Evolutionary conservation across 2,329 filamentous ascomycete genomes (phyloP).

Genomic region (Neoascochyta sp.): DNA sequence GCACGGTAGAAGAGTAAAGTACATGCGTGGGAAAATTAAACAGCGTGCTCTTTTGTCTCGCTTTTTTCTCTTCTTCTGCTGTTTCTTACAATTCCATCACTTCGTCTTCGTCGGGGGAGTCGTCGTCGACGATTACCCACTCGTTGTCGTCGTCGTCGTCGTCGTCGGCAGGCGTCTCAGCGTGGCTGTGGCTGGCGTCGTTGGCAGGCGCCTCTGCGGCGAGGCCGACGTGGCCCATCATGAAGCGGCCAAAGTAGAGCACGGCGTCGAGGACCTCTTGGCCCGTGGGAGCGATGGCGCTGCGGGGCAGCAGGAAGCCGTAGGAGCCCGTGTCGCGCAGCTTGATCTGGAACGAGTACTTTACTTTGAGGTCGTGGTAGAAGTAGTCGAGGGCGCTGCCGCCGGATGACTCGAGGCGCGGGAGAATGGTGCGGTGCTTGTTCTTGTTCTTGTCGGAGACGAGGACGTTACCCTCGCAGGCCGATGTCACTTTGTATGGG

Average conservation of each 20-base stretch:
- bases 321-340: slow-evolving; percentile 90
- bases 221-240: slow-evolving; percentile 51
- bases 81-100: slow-evolving; percentile 2
- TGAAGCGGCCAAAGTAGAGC: slow-evolving; percentile 77
- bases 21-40: too few relatives aligned
- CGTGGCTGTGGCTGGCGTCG: slow-evolving; percentile 1
- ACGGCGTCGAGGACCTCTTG: slow-evolving; percentile 82
- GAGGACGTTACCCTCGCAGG: slow-evolving; percentile 74
- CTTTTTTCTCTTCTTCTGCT: too few relatives aligned
- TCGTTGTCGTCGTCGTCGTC: slow-evolving; percentile 3
- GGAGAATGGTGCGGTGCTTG: slow-evolving; percentile 37
- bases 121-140: background rate
- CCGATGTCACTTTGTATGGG: slow-evolving; percentile 66
- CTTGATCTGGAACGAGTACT: slow-evolving; percentile 91
- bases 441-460: slow-evolving; percentile 34
- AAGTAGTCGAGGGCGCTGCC: slow-evolving; percentile 94
- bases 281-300: slow-evolving; percentile 84
- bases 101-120: background rate
- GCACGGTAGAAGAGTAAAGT: too few relatives aligned
- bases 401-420: slow-evolving; percentile 68
- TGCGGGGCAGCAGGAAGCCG: slow-evolving; percentile 82
- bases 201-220: slow-evolving; percentile 4
- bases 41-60: too few relatives aligned
- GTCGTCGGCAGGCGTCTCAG: background rate
- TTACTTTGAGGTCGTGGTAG: slow-evolving; percentile 78